A percentile compares a stretch with the other conserved stretches of the same genome.
Evolutionary conservation across 116 monocot species (phyloP).

Genomic region (Phalaenopsis hybrid): DNA sequence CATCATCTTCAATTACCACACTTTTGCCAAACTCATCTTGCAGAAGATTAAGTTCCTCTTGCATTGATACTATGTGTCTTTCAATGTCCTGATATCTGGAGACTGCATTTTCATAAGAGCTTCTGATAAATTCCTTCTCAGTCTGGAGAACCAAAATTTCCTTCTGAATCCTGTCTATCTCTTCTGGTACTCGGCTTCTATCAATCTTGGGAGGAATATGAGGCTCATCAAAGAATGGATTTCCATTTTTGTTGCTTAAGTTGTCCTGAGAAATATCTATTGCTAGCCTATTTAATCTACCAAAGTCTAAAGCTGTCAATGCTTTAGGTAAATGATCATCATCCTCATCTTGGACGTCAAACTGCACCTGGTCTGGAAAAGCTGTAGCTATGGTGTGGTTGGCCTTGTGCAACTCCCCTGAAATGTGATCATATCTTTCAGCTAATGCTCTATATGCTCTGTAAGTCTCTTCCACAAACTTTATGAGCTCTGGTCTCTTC

Average conservation of each 20-base stretch:
- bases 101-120: conserved; percentile 55
- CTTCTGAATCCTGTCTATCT: conserved; percentile 72
- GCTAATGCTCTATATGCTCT: conserved; percentile 69
- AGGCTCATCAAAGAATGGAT: conserved; percentile 12
- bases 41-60: conserved; percentile 48
- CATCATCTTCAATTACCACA: conserved; percentile 66
- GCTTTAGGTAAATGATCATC: conserved; percentile 34
- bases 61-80: conserved; percentile 53
- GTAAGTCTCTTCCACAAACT: conserved; percentile 71
- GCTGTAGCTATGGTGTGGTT: conserved; percentile 83
- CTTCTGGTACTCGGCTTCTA: conserved; percentile 51
- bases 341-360: conserved; percentile 48
- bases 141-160: conserved; percentile 75
- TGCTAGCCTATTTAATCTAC: conserved; percentile 19
- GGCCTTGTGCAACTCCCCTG: conserved; percentile 86
- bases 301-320: conserved; percentile 17
- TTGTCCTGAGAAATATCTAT: conserved; percentile 20
- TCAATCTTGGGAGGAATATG: conserved; percentile 19
- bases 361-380: conserved; percentile 80
- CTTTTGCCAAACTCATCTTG: conserved; percentile 49
- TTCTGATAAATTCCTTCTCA: conserved; percentile 79
- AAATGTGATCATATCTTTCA: conserved; percentile 81
- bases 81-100: conserved; percentile 74
- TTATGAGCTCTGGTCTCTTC: conserved; percentile 73
- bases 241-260: conserved; percentile 14